Conservation (phyloP, 2,329 filamentous ascomycete genomes). For the Aspergillus tanneri region DNA sequence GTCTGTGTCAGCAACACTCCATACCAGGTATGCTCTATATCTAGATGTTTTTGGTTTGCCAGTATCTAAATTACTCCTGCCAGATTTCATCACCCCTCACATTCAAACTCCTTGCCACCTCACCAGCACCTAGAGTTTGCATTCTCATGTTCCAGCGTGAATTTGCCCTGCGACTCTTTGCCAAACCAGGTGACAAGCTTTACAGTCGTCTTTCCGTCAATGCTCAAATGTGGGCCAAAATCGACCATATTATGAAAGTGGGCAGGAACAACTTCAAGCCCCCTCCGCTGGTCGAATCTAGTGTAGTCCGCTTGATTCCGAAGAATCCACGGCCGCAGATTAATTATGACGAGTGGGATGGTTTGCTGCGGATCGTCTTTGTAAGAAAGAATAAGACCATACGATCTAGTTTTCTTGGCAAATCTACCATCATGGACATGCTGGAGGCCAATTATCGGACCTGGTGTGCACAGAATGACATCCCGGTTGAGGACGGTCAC, state of each 20-base stretch:
- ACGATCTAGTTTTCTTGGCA: slow-evolving; percentile 75
- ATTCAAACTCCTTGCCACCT: slow-evolving; percentile 81
- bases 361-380: slow-evolving; percentile 78
- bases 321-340: slow-evolving; percentile 84
- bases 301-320: slow-evolving; percentile 84
- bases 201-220: slow-evolving; percentile 92
- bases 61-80: slow-evolving; percentile 10
- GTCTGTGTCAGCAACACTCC: slow-evolving; percentile 80
- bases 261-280: slow-evolving; percentile 96
- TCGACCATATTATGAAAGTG: slow-evolving; percentile 79
- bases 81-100: slow-evolving; percentile 88
- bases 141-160: slow-evolving; percentile 91
- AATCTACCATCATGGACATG: slow-evolving; percentile 75
- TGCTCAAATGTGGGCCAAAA: slow-evolving; percentile 84
- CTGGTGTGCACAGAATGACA: slow-evolving; percentile 84
- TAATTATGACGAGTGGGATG: slow-evolving; percentile 93
- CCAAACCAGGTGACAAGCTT: slow-evolving; percentile 80
- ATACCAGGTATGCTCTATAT: slow-evolving; percentile 54
- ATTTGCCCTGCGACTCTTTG: slow-evolving; percentile 86
- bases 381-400: slow-evolving; percentile 89
- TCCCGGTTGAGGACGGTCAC: slow-evolving; percentile 69
- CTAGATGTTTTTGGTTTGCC: background rate
- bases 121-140: slow-evolving; percentile 75
- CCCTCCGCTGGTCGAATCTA: slow-evolving; percentile 87
- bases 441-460: slow-evolving; percentile 85